phyloP scores from a whole-genome alignment of 2,329 filamentous ascomycete species.

The Trichoderma endophyticum region DNA sequence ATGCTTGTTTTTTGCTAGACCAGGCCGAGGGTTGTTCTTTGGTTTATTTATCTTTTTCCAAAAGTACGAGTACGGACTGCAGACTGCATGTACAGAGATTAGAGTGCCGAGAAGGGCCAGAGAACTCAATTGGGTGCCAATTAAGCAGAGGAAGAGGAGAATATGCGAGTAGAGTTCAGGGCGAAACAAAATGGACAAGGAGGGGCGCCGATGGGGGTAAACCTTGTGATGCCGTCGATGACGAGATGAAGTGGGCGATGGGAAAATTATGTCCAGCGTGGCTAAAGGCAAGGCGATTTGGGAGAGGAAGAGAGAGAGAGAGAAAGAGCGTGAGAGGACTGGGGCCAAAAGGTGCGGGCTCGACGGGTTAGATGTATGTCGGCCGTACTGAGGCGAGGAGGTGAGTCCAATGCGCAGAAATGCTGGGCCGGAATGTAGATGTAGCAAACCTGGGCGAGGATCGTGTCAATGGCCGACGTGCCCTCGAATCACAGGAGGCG shows the following conservation, averaged over 20 bases:
- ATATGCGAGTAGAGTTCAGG: not conserved
- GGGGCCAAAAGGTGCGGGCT: not conserved
- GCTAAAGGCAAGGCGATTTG: not conserved
- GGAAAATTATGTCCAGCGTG: constrained; percentile 1
- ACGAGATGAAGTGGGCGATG: not conserved
- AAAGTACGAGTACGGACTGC: constrained; percentile 19
- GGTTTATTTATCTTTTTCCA: not conserved
- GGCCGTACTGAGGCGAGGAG: constrained; percentile 11
- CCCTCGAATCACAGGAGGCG: constrained; percentile 24
- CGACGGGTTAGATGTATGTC: constrained; percentile 17
- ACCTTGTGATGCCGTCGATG: not conserved
- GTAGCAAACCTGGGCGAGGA: constrained; percentile 16
- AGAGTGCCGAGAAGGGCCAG: not conserved
- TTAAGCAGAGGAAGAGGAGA: not conserved
- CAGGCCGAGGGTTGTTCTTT: not conserved
- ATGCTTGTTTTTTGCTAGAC: not conserved
- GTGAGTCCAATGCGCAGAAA: constrained; percentile 7
- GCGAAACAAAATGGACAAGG: not conserved
- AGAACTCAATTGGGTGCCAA: not conserved
- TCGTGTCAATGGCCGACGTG: constrained; percentile 17
- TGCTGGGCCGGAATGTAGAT: constrained; percentile 18
- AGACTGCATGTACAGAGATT: constrained; percentile 25
- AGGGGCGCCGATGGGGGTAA: not conserved
- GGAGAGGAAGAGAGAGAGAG: not conserved
- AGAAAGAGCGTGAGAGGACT: not conserved